Conservation (phyloP, 2,329 filamentous ascomycete genomes). For the Microdochium nivale region DNA sequence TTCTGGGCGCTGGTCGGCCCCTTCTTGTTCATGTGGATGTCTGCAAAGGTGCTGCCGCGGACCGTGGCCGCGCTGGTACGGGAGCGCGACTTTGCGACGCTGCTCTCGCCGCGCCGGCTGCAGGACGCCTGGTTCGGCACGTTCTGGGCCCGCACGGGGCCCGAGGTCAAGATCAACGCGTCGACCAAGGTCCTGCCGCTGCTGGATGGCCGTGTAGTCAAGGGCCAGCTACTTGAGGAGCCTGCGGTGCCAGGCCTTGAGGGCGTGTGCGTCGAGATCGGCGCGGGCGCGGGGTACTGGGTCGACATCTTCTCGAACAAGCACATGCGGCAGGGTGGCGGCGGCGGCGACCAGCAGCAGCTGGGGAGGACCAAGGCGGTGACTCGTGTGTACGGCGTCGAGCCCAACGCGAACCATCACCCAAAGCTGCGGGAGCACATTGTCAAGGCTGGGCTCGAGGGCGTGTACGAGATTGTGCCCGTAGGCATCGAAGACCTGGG, state of each 20-base stretch:
- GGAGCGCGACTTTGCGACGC: slow-evolving; percentile 20
- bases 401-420: slow-evolving; percentile 51
- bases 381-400: slow-evolving; percentile 50
- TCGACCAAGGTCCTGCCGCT: slow-evolving; percentile 40
- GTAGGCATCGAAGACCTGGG: slow-evolving; percentile 52
- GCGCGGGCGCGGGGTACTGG: slow-evolving; percentile 54
- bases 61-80: slow-evolving; percentile 37
- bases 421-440: slow-evolving; percentile 35
- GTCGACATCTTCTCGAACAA: slow-evolving; percentile 36
- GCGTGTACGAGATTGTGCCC: slow-evolving; percentile 52
- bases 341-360: slow-evolving; percentile 1
- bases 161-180: slow-evolving; percentile 33
- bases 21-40: slow-evolving; percentile 42
- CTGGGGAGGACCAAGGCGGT: slow-evolving; percentile 13
- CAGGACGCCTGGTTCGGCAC: slow-evolving; percentile 47
- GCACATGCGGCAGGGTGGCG: slow-evolving; percentile 1
- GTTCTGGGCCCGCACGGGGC: slow-evolving; percentile 51
- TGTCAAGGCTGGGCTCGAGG: slow-evolving; percentile 41
- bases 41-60: slow-evolving; percentile 38
- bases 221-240: slow-evolving; percentile 25
- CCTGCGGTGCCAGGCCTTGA: slow-evolving; percentile 27
- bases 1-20: slow-evolving; percentile 32
- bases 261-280: slow-evolving; percentile 53
- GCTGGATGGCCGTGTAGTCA: slow-evolving; percentile 37
- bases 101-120: slow-evolving; percentile 32